Evolutionary conservation across 2,329 filamentous ascomycete species (phyloP).

Genomic region (Colletotrichum tanaceti): DNA sequence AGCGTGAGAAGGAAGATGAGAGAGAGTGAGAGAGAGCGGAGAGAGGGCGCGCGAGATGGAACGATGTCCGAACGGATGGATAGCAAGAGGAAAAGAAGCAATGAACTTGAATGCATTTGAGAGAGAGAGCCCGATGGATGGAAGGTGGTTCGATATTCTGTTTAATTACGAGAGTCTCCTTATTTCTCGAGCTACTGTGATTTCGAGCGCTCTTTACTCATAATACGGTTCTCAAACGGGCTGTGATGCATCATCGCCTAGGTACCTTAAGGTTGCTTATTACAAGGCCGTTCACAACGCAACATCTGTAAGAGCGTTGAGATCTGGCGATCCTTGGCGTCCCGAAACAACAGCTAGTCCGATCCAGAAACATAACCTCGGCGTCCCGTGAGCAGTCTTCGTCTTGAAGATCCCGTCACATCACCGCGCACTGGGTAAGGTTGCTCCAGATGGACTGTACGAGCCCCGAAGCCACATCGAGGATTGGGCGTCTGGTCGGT

Average conservation of each 20-base stretch:
- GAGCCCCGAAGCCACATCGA: constrained; percentile 20
- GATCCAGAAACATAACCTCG: background rate
- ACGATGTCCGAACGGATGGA: constrained; percentile 37
- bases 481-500: constrained; percentile 2
- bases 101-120: constrained; percentile 41
- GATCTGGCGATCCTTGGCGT: constrained; percentile 5
- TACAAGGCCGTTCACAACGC: background rate
- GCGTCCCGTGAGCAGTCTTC: background rate
- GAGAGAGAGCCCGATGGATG: constrained; percentile 38
- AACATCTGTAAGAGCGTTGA: background rate
- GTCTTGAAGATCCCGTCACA: background rate
- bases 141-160: constrained; percentile 41
- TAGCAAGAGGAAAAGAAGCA: constrained; percentile 41
- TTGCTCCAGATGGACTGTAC: constrained; percentile 6
- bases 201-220: background rate
- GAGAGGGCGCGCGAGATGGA: background rate
- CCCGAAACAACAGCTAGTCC: background rate
- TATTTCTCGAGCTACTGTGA: constrained; percentile 12
- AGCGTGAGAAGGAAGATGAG: constrained; percentile 1
- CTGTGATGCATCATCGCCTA: background rate
- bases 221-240: background rate
- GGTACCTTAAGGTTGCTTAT: background rate
- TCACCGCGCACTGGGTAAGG: background rate
- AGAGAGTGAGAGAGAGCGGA: constrained; percentile 16
- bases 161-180: constrained; percentile 43